These are phyloP conservation scores for Hypoxylon fuscum DNA, from an alignment of 495 filamentous ascomycete genomes.

Conservation along the genomic window DNA sequence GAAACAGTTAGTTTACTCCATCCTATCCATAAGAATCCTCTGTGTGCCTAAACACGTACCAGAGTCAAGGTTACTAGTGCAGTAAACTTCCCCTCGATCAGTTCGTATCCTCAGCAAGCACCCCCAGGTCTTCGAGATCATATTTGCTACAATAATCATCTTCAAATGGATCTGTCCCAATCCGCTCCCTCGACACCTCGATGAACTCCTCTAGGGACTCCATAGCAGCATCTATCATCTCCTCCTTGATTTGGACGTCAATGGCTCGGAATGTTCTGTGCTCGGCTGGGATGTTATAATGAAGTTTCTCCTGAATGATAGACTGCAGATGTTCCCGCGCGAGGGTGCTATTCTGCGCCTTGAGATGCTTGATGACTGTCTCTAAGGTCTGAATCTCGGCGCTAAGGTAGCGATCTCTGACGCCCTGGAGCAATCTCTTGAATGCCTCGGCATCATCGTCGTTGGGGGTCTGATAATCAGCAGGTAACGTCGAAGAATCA, in stretches of 20 bases:
- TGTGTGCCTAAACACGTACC: no score
- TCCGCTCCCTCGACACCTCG: conserved; percentile 17
- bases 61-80: no score
- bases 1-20: background rate
- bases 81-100: background rate
- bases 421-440: background rate
- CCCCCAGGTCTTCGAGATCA: background rate
- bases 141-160: background rate
- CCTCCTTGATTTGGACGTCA: conserved; percentile 23
- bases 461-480: background rate
- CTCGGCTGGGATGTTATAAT: conserved; percentile 24
- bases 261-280: conserved; percentile 21
- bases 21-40: background rate
- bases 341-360: background rate
- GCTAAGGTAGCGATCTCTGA: conserved; percentile 24
- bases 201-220: conserved; percentile 30
- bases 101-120: background rate
- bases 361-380: conserved; percentile 11
- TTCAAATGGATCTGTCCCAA: conserved; percentile 17
- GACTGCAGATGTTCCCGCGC: conserved; percentile 16
- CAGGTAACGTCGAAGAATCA: background rate
- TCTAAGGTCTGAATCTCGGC: conserved; percentile 19
- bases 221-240: conserved; percentile 24
- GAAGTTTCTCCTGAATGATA: conserved; percentile 21
- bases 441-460: conserved; percentile 17